Conservation (phyloP, 345 rosid species). For the Barbarea vulgaris region DNA sequence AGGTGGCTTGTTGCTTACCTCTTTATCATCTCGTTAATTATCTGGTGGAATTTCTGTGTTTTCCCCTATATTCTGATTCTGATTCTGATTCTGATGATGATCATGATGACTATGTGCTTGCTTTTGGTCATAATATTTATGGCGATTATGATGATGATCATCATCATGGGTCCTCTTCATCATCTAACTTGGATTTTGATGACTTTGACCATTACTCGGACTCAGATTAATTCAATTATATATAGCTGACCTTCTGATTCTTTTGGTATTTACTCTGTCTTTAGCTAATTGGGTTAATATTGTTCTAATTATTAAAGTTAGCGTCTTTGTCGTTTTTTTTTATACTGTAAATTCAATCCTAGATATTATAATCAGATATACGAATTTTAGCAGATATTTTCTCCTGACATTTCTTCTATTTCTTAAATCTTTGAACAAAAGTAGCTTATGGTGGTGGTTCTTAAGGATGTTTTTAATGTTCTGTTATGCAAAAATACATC, state of each 20-base stretch:
- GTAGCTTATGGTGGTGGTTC: background rate
- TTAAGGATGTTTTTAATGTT: background rate
- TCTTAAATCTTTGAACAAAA: background rate
- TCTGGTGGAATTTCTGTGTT: slow-evolving; percentile 61
- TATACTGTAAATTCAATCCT: background rate
- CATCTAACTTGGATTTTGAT: slow-evolving; percentile 40
- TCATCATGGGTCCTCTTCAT: slow-evolving; percentile 22
- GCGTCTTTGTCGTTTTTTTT: background rate
- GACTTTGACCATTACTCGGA: slow-evolving; percentile 41
- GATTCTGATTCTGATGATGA: slow-evolving; percentile 6
- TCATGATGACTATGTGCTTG: slow-evolving; percentile 21
- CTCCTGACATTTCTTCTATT: background rate
- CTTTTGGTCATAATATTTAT: slow-evolving; percentile 7
- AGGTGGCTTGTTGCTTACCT: slow-evolving; percentile 68
- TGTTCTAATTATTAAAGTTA: background rate
- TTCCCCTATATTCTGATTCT: slow-evolving; percentile 50
- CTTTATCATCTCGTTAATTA: slow-evolving; percentile 57
- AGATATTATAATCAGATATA: background rate
- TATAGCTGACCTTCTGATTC: slow-evolving; percentile 7
- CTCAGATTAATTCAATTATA: slow-evolving; percentile 45
- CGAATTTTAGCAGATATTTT: background rate
- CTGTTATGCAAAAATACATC: background rate
- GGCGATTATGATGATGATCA: slow-evolving; percentile 17
- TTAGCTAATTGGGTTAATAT: background rate
- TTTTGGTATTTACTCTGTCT: background rate